Percentiles rank a stretch among this genome's conserved stretches.
phyloP scores from a whole-genome alignment of 345 rosid species.

The Schrenkiella parvula region DNA sequence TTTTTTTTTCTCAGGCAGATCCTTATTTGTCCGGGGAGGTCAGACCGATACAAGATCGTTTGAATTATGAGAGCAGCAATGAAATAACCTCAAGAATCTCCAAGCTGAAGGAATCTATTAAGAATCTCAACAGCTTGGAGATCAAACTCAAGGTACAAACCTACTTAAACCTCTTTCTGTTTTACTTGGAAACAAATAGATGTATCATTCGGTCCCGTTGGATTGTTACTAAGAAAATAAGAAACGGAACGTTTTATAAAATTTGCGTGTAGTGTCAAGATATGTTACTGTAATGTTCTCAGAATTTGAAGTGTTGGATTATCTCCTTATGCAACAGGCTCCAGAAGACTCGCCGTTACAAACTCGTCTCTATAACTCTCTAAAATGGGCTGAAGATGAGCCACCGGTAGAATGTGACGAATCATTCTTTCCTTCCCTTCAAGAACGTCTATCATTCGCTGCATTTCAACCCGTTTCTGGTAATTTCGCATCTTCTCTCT shows the following conservation, averaged over 20 bases:
- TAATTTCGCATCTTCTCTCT: constrained; percentile 9
- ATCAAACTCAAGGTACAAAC: constrained; percentile 68
- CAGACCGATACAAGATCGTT: constrained; percentile 52
- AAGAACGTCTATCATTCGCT: constrained; percentile 65
- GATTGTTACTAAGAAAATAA: background rate
- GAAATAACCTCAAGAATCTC: constrained; percentile 37
- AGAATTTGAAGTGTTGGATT: constrained; percentile 3
- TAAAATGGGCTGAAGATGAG: constrained; percentile 61
- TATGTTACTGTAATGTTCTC: background rate
- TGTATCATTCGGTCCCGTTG: background rate
- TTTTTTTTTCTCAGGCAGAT: constrained; percentile 50
- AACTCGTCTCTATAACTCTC: constrained; percentile 54
- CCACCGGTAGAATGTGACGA: constrained; percentile 45
- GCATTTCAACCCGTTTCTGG: constrained; percentile 69
- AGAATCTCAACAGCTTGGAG: constrained; percentile 61
- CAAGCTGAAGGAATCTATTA: constrained; percentile 50
- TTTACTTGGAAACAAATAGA: background rate
- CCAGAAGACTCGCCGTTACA: constrained; percentile 56
- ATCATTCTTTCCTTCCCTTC: constrained; percentile 53
- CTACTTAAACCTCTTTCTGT: background rate
- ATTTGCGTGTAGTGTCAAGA: background rate
- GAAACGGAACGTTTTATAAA: background rate
- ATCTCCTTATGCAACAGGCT: constrained; percentile 39
- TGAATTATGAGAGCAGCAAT: constrained; percentile 22
- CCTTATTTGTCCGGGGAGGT: constrained; percentile 77